Percentiles rank a stretch among this genome's conserved stretches.
phyloP scores from a whole-genome alignment of 176 grass and related monocot species.

The Aegilops umbellulata region DNA sequence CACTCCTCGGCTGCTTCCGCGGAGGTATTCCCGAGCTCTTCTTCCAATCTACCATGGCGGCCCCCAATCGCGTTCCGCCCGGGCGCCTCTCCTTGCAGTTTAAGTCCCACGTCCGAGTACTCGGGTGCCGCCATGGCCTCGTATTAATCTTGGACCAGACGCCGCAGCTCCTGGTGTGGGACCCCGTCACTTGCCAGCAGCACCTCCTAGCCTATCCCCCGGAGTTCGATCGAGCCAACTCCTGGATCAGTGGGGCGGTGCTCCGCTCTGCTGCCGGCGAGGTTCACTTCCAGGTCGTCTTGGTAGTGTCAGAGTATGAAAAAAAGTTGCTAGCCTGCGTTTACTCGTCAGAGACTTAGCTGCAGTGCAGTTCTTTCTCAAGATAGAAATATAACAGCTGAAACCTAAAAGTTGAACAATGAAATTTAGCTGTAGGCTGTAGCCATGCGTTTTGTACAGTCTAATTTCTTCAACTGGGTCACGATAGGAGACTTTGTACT shows the following conservation, averaged over 20 bases:
- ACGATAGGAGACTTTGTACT: not conserved
- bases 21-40: not conserved
- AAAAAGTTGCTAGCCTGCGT: not conserved
- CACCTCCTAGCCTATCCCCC: too few species aligned
- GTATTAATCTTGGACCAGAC: not conserved
- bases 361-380: not conserved
- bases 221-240: too few species aligned
- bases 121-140: not conserved
- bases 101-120: too few species aligned
- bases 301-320: too few species aligned
- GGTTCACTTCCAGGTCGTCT: not conserved
- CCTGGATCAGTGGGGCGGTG: too few species aligned
- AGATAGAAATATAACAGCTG: not conserved
- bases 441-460: not conserved
- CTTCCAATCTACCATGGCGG: not conserved
- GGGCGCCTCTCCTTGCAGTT: not conserved
- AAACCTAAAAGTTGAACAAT: not conserved
- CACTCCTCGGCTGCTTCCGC: not conserved
- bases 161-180: too few species aligned
- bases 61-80: not conserved
- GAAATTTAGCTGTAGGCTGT: not conserved
- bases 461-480: not conserved
- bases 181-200: too few species aligned
- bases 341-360: not conserved
- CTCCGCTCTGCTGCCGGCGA: too few species aligned